Conservation (phyloP, 2,329 filamentous ascomycete species). For the Colletotrichum falcatum region DNA sequence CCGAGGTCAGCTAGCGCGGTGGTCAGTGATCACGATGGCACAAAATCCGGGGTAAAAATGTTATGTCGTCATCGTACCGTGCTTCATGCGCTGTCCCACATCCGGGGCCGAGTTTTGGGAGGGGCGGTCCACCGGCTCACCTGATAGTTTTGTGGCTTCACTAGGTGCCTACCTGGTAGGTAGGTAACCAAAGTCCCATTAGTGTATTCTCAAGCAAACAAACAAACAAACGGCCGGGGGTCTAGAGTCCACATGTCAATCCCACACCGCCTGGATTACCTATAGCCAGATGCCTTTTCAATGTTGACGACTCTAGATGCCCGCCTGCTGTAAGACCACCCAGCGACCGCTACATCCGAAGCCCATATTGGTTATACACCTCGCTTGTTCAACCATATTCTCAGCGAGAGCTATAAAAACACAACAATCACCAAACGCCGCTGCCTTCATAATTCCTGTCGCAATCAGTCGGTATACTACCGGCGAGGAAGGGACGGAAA, state of each 20-base stretch:
- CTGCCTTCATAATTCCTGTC: conserved; percentile 8
- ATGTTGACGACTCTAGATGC: background rate
- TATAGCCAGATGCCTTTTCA: background rate
- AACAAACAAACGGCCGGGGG: background rate
- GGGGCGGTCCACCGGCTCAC: background rate
- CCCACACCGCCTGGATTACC: background rate
- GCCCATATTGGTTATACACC: background rate
- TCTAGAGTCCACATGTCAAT: background rate
- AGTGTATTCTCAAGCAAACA: no score
- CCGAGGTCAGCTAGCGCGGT: conserved; percentile 15
- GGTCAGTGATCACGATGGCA: background rate
- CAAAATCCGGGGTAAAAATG: conserved; percentile 18
- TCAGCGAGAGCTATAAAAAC: background rate
- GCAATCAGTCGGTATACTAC: conserved; percentile 28
- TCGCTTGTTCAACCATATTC: background rate
- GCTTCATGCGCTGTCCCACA: conserved; percentile 5
- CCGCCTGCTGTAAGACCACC: background rate
- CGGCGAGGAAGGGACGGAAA: background rate
- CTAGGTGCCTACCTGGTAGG: background rate
- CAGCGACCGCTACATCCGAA: background rate
- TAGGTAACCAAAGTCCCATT: no score
- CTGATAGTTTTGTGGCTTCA: conserved; percentile 2
- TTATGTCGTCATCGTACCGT: conserved; percentile 18
- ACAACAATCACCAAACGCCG: conserved; percentile 19
- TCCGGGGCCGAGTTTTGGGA: background rate